Evolutionary conservation across 164 flowering plant genomes (phyloP), one percentile per base, ranked within the genome.

Genomic region (Vitis labrusca): DNA sequence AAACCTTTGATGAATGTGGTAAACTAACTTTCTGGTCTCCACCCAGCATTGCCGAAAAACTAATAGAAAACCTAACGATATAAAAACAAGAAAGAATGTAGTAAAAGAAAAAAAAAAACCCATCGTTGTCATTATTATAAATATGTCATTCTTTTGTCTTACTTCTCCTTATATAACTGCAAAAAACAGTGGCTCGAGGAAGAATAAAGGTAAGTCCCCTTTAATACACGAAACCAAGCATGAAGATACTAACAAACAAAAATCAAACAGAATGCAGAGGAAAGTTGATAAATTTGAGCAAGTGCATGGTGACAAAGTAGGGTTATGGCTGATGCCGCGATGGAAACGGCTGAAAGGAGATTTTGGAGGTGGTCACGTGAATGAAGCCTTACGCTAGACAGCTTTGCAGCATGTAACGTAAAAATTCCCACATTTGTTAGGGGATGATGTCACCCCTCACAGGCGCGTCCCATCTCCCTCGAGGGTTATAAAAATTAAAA

Each of bases 321-420:
- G 27, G 27, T 23, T 23, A 23, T 1, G 27, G 27, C 27, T 23
- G 27, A 23, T 23, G 27, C 27, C 27, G 27, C 27, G 27, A 29
- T 62, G 27, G 67, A 67, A 68, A 66, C 74, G 71, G 77, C 73
- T 68, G 58, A 23, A 65, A 70, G 59, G 59, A 9, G 54, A 50
- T 51, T 44, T 58, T 58, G 49, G 27, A 49, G 7, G 11, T 44
- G 66, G 59, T 77, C 76, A 77, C 76, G 71, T 69, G 76, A 74
- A 72, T 50, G 48, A 23, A 5, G 56, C 61, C 10, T 50, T 10
- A 2, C 27, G 27, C 27, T 23, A 23, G 27, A 23, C 27, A 23
- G 13, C 52, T 76, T 71, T 67, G 69, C 76, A 32, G 66, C 53
- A 23, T 64, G 64, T 69, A 77, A 70, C 71, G 71, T 77, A 73